Evolutionary conservation across 2,329 filamentous ascomycete genomes (phyloP).

Genomic region (Neofusicoccum laricinum): DNA sequence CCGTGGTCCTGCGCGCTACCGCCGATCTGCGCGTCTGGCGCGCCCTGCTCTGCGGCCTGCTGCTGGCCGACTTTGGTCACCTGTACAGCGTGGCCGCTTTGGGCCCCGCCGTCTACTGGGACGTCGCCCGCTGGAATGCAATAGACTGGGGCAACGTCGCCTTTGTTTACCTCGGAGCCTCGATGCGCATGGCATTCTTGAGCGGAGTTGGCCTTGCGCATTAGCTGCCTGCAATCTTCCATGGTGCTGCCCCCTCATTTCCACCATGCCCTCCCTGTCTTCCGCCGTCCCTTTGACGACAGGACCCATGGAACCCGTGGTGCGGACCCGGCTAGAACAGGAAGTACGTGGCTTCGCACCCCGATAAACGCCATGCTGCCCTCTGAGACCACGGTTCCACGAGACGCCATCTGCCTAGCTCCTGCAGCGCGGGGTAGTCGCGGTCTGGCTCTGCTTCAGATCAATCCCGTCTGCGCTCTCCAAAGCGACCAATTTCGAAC

Average conservation of each 20-base stretch:
- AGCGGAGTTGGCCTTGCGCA: slow-evolving; percentile 47
- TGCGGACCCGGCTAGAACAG: not conserved
- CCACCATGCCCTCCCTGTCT: not conserved
- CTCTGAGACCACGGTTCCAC: not conserved
- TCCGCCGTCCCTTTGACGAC: slow-evolving; percentile 1
- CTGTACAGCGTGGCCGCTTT: slow-evolving; percentile 63
- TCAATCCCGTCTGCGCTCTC: not conserved
- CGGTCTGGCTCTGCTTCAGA: not conserved
- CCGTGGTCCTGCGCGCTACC: slow-evolving; percentile 68
- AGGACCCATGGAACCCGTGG: not conserved
- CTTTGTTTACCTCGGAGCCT: slow-evolving; percentile 66
- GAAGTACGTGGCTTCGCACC: not conserved
- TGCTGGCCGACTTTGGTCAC: slow-evolving; percentile 76
- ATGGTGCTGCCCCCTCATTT: slow-evolving; percentile 7
- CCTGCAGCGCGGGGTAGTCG: not conserved
- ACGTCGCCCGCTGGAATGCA: slow-evolving; percentile 60
- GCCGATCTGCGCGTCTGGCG: slow-evolving; percentile 68
- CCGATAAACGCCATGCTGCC: not conserved
- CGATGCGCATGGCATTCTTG: slow-evolving; percentile 20
- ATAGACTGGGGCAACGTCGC: slow-evolving; percentile 68
- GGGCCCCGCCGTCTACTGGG: slow-evolving; percentile 63
- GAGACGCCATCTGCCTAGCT: not conserved
- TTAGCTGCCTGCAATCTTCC: slow-evolving; percentile 9
- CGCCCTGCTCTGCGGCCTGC: slow-evolving; percentile 62
- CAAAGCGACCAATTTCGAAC: not conserved